A percentile compares a stretch with the other conserved stretches of the same genome.
phyloP scores from a whole-genome alignment of 495 filamentous ascomycete species.

The Talaromyces borbonicus region DNA sequence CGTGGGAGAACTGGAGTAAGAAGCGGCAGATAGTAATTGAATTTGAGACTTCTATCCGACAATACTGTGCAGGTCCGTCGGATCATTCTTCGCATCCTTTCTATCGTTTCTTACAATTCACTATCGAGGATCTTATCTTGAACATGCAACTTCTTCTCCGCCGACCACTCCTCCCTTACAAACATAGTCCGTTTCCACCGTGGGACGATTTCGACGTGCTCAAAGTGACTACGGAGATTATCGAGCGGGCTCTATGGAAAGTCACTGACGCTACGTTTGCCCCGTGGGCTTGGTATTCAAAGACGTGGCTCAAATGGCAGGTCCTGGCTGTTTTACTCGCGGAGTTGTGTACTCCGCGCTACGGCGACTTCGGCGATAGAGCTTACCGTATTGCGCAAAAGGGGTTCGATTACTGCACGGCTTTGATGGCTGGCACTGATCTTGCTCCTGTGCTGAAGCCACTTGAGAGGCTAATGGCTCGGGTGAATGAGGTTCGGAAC shows the following conservation, averaged over 20 bases:
- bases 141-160: slow-evolving; percentile 25
- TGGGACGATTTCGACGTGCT: slow-evolving; percentile 18
- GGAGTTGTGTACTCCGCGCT: slow-evolving; percentile 61
- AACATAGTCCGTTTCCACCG: slow-evolving; percentile 18
- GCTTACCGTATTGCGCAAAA: slow-evolving; percentile 63
- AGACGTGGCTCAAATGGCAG: slow-evolving; percentile 38
- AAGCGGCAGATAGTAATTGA: slow-evolving; percentile 9
- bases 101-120: background rate
- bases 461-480: slow-evolving; percentile 52
- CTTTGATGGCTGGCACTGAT: slow-evolving; percentile 39
- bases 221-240: slow-evolving; percentile 21
- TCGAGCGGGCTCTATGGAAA: slow-evolving; percentile 15
- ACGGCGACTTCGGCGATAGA: slow-evolving; percentile 44
- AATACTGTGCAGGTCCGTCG: background rate
- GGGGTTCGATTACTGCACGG: slow-evolving; percentile 43
- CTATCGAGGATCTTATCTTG: slow-evolving; percentile 11
- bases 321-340: slow-evolving; percentile 44
- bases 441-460: slow-evolving; percentile 60
- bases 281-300: slow-evolving; percentile 31
- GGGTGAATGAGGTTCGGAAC: background rate
- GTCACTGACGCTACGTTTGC: slow-evolving; percentile 15
- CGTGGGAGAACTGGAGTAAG: background rate
- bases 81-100: background rate
- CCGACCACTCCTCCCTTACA: slow-evolving; percentile 20
- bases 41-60: slow-evolving; percentile 9